A percentile compares a stretch with the other conserved stretches of the same genome.
phyloP scores from a whole-genome alignment of 1,284 basidiomycete species.

The Gymnopus androsaceus region DNA sequence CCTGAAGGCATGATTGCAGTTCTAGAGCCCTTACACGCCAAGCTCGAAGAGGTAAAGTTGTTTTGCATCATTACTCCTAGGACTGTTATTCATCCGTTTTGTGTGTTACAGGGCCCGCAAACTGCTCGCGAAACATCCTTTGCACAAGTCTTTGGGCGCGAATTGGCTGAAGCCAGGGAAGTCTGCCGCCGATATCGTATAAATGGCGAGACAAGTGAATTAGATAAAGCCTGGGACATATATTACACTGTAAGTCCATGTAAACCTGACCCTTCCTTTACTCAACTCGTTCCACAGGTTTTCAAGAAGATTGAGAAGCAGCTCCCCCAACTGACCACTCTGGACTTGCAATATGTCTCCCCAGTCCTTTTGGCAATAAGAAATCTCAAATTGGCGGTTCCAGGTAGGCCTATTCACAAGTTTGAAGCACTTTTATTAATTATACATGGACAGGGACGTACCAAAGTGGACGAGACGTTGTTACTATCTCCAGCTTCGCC shows the following conservation, averaged over 20 bases:
- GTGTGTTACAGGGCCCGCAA: conserved; percentile 72
- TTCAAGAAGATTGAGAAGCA: conserved; percentile 98
- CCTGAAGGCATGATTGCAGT: conserved; percentile 98
- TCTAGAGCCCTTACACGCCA: conserved; percentile 91
- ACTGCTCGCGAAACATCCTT: conserved; percentile 97
- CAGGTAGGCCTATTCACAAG: conserved; percentile 54
- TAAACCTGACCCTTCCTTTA: conserved; percentile 21
- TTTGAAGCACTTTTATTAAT: conserved; percentile 5
- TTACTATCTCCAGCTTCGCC: conserved; percentile 84
- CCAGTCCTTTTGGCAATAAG: conserved; percentile 89
- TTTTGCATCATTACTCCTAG: background rate
- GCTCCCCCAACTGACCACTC: conserved; percentile 84
- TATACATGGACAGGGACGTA: conserved; percentile 95
- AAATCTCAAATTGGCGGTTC: conserved; percentile 92
- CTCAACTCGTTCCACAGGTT: conserved; percentile 52
- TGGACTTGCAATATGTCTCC: conserved; percentile 98
- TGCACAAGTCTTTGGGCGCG: conserved; percentile 91
- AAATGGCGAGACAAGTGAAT: conserved; percentile 86
- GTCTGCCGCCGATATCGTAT: conserved; percentile 86
- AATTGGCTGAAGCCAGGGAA: conserved; percentile 93
- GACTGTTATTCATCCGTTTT: conserved; percentile 2
- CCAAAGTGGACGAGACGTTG: conserved; percentile 84
- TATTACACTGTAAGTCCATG: conserved; percentile 74
- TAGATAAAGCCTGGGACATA: conserved; percentile 99
- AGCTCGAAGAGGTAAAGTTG: conserved; percentile 81